Evolutionary conservation across 257 asterid genomes (phyloP).

Genomic region (Lycium barbarum): DNA sequence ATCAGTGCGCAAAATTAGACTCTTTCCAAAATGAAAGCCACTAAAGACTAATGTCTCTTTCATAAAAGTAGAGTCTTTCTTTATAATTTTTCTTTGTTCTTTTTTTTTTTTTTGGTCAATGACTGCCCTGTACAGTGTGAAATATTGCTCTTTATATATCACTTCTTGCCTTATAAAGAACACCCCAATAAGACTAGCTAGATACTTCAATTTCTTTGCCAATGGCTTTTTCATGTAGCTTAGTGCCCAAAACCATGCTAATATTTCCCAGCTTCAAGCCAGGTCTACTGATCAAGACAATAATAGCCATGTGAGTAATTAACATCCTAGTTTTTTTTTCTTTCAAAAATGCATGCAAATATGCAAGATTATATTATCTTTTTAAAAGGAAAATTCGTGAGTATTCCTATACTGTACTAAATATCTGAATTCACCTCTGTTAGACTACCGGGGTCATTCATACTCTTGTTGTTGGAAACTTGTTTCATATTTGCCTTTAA

Average conservation of each 20-base stretch:
- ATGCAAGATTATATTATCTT: neutral
- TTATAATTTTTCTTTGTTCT: neutral
- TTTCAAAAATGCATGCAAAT: neutral
- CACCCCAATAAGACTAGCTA: neutral
- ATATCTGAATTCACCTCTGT: neutral
- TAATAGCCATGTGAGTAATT: neutral
- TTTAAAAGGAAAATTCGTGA: neutral
- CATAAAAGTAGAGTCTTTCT: neutral
- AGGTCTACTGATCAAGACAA: neutral
- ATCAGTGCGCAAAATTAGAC: no score
- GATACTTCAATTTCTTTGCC: neutral
- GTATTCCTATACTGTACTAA: neutral
- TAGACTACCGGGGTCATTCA: neutral
- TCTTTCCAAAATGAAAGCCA: neutral
- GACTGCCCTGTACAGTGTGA: neutral
- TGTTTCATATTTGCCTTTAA: neutral
- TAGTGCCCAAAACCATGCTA: constrained; percentile 9
- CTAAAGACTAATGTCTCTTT: neutral
- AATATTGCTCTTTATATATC: neutral
- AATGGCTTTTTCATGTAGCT: constrained; percentile 6
- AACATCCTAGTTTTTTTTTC: neutral
- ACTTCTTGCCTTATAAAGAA: neutral
- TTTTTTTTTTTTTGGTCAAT: neutral
- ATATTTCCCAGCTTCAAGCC: constrained; percentile 18
- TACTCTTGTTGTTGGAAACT: neutral